These are phyloP conservation scores for bread wheat (Triticum aestivum) DNA, from an alignment of 176 grass and related monocot species.

Conservation along the genomic window DNA sequence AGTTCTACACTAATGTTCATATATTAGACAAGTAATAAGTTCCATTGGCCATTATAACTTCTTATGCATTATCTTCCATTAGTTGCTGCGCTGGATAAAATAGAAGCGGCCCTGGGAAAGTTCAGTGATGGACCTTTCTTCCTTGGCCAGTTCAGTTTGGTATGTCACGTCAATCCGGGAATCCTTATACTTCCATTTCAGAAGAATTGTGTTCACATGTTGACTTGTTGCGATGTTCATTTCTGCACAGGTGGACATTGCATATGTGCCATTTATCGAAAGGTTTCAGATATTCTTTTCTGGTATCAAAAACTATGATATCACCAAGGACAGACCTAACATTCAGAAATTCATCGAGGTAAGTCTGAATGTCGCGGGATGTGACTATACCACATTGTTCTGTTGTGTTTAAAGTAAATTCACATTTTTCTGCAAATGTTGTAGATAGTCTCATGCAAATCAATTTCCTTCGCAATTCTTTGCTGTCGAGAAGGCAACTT, in stretches of 20 bases:
- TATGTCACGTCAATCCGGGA: conserved; percentile 12
- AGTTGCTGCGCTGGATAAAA: conserved; percentile 78
- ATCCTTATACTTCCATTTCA: neutral
- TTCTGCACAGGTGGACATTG: conserved; percentile 69
- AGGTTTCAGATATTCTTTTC: conserved; percentile 58
- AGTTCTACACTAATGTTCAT: too few relatives aligned
- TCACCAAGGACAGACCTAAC: conserved; percentile 64
- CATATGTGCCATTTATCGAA: conserved; percentile 86
- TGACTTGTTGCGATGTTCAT: conserved; percentile 3
- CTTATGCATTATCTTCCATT: conserved; percentile 1
- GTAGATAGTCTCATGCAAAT: neutral
- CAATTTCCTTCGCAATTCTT: neutral
- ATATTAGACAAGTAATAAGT: neutral
- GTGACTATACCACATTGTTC: neutral
- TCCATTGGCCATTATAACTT: conserved; percentile 4
- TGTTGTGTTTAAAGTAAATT: neutral
- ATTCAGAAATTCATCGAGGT: conserved; percentile 72
- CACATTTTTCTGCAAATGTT: neutral
- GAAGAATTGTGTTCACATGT: neutral
- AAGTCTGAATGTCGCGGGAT: conserved; percentile 9
- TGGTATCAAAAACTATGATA: conserved; percentile 74
- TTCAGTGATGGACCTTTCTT: conserved; percentile 84
- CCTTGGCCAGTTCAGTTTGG: conserved; percentile 88
- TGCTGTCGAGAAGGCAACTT: neutral
- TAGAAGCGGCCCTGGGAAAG: conserved; percentile 72